A percentile compares a stretch with the other conserved stretches of the same genome.
Evolutionary conservation across 345 rosid genomes (phyloP).

Genomic region (Pistacia integerrima): DNA sequence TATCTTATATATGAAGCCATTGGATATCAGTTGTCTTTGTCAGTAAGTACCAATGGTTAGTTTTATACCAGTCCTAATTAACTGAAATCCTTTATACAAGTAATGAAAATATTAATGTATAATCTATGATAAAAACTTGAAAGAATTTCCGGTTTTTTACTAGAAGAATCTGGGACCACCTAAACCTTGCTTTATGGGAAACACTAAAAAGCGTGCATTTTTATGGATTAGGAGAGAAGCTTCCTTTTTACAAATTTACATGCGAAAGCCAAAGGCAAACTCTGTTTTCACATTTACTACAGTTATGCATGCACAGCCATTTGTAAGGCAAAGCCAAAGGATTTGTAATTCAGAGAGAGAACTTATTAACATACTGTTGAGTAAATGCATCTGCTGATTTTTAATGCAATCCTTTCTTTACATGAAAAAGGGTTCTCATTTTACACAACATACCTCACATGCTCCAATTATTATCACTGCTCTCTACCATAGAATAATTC

Average conservation of each 20-base stretch:
- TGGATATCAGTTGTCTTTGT: neutral
- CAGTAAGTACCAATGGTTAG: neutral
- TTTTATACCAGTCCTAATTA: neutral
- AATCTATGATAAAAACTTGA: neutral
- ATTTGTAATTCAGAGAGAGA: too few species aligned
- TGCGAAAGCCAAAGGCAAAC: conserved; percentile 5
- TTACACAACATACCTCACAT: conserved; percentile 19
- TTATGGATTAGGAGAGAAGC: conserved; percentile 34
- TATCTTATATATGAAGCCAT: neutral
- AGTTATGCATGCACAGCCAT: neutral
- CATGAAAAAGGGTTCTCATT: conserved; percentile 6
- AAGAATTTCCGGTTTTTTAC: conserved; percentile 15
- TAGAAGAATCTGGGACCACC: conserved; percentile 41
- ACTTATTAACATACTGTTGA: neutral
- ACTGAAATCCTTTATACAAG: conserved; percentile 5
- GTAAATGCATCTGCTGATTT: conserved; percentile 10
- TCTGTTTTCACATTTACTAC: conserved; percentile 11
- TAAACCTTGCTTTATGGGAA: conserved; percentile 27
- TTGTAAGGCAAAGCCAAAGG: conserved; percentile 6
- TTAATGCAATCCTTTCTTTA: conserved; percentile 17
- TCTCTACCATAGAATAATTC: conserved; percentile 5
- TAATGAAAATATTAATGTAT: neutral
- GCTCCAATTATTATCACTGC: conserved; percentile 18
- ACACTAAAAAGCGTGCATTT: conserved; percentile 18
- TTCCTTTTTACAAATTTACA: conserved; percentile 35